Base-by-base conservation (phyloP, 2,329 filamentous ascomycete genomes). In the Trichoderma sp. region DNA sequence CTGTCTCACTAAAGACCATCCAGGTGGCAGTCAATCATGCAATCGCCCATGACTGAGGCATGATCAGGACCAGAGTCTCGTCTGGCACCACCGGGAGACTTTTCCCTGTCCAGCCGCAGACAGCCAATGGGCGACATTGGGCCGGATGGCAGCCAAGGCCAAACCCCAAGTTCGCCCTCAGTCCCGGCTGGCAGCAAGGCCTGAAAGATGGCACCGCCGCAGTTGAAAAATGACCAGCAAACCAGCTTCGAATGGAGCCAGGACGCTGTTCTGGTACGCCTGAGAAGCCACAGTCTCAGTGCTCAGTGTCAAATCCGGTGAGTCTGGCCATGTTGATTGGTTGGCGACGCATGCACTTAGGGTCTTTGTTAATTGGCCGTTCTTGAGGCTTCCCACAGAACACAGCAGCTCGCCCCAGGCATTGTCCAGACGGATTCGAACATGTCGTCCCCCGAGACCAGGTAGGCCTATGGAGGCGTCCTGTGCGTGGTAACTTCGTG, bases 11-110 rank as follows among this genome's bases (percentile, higher is more conserved):
- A 60, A 49, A 60, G 63, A 32, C 39, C 28, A n/a, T 28, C 65
- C 46, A 68, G 65, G 65, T 68, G 65, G 65, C 65, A 59, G 32
- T 60, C 13, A 39, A 60, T 68, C 65, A 68, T 59, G 65, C 55
- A 30, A 60, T 46, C 43, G 54, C 43, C 43, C 16, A 10, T 52
- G 21, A 54, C 30, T 54, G 55, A 68, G 56, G 52, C 65, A 52
- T 54, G 30, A 55, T 30, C 28, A 59, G 43, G 52, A 59, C 46
- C 39, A 43, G 37, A 46, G 8, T 54, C 21, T 34, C 32, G 16
- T 60, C 56, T 68, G 65, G 43, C 56, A 68, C 55, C 55, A 60
- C 56, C 56, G 28, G 56, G 65, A 68, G 46, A 59, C 65, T 55
- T 60, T 66, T 59, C 52, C 18, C 37, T 26, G 34, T 32, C 54